Percentiles rank a stretch among this genome's conserved stretches.
phyloP scores from a whole-genome alignment of 1,284 basidiomycete genomes.

The Cutaneotrichosporon sp. region DNA sequence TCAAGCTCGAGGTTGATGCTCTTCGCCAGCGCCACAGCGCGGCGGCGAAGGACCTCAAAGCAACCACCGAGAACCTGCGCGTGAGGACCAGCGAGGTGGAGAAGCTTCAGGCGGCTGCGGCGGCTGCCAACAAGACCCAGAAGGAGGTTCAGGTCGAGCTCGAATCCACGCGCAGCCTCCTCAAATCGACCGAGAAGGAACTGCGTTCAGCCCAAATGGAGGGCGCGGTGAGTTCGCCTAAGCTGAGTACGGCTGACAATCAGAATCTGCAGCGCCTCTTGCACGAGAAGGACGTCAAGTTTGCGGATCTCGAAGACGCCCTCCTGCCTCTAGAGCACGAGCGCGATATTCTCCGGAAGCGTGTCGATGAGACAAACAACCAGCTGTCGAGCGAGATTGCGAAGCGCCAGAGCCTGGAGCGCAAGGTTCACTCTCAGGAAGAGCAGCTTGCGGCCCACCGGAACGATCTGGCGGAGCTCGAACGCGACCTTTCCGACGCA shows the following conservation, averaged over 20 bases:
- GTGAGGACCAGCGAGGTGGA: constrained; percentile 54
- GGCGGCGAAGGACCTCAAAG: constrained; percentile 55
- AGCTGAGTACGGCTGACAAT: constrained; percentile 6
- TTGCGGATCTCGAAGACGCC: constrained; percentile 80
- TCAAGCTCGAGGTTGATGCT: constrained; percentile 47
- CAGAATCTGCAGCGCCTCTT: constrained; percentile 58
- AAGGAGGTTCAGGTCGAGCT: constrained; percentile 60
- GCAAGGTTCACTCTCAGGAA: constrained; percentile 61
- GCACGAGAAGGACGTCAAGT: constrained; percentile 62
- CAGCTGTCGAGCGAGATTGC: constrained; percentile 45
- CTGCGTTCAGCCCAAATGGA: constrained; percentile 53
- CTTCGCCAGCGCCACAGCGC: constrained; percentile 54
- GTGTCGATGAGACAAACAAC: constrained; percentile 60
- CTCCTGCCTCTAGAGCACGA: constrained; percentile 78
- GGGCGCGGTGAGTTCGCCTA: not conserved
- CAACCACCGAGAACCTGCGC: constrained; percentile 52
- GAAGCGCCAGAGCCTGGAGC: constrained; percentile 69
- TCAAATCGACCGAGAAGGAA: constrained; percentile 65
- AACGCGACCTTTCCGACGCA: constrained; percentile 73
- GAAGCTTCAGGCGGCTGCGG: constrained; percentile 56
- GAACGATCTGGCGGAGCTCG: constrained; percentile 67
- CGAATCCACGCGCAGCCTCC: constrained; percentile 63
- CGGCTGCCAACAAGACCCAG: constrained; percentile 66
- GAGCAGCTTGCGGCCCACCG: constrained; percentile 62
- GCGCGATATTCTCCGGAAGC: constrained; percentile 65